Base-by-base conservation (phyloP, 192 early-diverging fungal genomes). In the Chytriomyces confervae region DNA sequence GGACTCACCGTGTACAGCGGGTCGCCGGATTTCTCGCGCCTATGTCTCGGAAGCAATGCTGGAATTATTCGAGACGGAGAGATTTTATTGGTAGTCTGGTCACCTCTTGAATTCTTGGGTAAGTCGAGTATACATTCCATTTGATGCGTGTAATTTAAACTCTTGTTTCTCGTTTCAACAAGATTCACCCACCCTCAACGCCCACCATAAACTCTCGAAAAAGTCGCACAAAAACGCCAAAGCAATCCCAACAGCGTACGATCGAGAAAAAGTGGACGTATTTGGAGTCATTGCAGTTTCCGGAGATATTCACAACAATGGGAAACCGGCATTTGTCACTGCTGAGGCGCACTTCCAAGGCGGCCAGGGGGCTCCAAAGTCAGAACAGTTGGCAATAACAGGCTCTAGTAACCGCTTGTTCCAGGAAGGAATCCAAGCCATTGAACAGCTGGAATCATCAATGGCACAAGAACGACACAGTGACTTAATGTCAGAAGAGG, bases 11-110 rank as follows among this genome's bases (percentile, higher is more conserved):
- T 74, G 18, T 74, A 74, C 46, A 43, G 13, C 27, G 53, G 53
- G 43, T 9, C 60, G 18, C 72, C 72, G 7, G 72, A 74, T 36
- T 74, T 74, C 63, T 57, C 72, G 8, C 61, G 61, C 1, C n/a
- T 74, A 7, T 9, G 23, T 45, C 20, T 74, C n/a, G 61, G 63
- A 23, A n/a, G 11, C 7, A 74, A 11, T 27, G n/a, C 46, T 9
- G 72, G 63, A 0, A 62, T 74, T 5, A 47, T 74, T 8, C 18
- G 72, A 11, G 72, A 74, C 46, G 72, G 72, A 3, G 72, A 74
- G 36, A 60, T 24, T 61, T n/a, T 74, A 6, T 23, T 74, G 48
- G 72, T 74, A 10, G 72, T 74, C 44, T 74, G 72, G 72, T 74
- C 61, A 36, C 36, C 36, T 36, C 36, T 36, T 36, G 36, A 36